These are phyloP conservation scores for Harringtonia aguacate DNA, from an alignment of 2,329 filamentous ascomycete species.

Conservation along the genomic window DNA sequence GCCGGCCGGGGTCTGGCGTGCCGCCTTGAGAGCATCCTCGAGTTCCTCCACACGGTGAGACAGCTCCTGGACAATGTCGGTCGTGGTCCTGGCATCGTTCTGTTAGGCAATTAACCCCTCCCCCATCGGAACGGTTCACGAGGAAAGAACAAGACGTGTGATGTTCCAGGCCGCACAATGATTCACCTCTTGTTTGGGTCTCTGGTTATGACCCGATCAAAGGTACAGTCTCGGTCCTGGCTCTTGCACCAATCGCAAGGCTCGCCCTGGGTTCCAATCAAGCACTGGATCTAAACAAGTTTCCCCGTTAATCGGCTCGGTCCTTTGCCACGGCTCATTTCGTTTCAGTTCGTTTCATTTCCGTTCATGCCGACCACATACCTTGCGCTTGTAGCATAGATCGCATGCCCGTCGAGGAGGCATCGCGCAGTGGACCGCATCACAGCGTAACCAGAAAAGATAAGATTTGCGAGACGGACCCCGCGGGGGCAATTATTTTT, in stretches of 20 bases:
- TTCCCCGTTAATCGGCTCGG: not conserved
- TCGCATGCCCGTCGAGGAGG: conserved; percentile 1
- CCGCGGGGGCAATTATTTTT: not conserved
- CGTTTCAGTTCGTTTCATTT: not conserved
- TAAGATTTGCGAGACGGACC: not conserved
- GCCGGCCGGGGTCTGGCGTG: not conserved
- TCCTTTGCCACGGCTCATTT: not conserved
- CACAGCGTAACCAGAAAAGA: not conserved
- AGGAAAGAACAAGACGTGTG: not conserved
- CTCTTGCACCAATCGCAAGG: conserved; percentile 1
- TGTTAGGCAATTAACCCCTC: not conserved
- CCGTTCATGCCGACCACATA: not conserved
- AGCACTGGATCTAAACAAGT: conserved; percentile 1
- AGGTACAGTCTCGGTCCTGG: not conserved
- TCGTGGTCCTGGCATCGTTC: not conserved
- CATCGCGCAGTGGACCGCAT: not conserved
- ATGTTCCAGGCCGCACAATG: not conserved
- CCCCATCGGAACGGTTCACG: not conserved
- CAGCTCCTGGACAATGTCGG: not conserved
- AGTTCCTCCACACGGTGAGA: conserved; percentile 1
- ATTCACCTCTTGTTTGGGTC: not conserved
- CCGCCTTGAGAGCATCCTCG: not conserved
- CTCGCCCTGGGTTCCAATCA: not conserved
- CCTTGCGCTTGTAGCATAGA: conserved; percentile 1
- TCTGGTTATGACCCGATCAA: not conserved